phyloP scores from a whole-genome alignment of 2,329 filamentous ascomycete species.

The Cladorrhinum sp. region DNA sequence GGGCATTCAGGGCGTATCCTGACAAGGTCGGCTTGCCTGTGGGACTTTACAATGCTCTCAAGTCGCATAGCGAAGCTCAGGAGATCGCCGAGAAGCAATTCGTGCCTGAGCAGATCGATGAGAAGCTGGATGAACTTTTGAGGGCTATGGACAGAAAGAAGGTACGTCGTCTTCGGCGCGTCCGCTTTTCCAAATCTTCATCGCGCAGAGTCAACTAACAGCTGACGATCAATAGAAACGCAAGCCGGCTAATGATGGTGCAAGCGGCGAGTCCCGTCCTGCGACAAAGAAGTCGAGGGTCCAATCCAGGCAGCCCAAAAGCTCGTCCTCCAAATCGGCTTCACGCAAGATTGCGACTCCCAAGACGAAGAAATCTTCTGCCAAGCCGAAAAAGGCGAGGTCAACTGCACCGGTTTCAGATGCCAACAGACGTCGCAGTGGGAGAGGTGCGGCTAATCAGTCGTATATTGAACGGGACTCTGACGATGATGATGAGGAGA shows the following conservation, averaged over 20 bases:
- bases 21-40: slow-evolving; percentile 77
- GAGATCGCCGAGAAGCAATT: slow-evolving; percentile 84
- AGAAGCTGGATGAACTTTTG: slow-evolving; percentile 68
- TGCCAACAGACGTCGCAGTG: slow-evolving; percentile 54
- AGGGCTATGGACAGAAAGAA: slow-evolving; percentile 70
- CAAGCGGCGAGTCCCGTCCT: slow-evolving; percentile 42
- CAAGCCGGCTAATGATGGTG: slow-evolving; percentile 49
- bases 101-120: slow-evolving; percentile 72
- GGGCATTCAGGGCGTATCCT: slow-evolving; percentile 80
- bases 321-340: slow-evolving; percentile 9
- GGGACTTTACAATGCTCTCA: slow-evolving; percentile 72
- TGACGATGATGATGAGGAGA: slow-evolving; percentile 58
- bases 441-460: slow-evolving; percentile 45
- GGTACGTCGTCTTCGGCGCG: slow-evolving; percentile 37
- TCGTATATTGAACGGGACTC: slow-evolving; percentile 58
- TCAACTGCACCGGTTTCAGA: slow-evolving; percentile 32
- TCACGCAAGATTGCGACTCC: slow-evolving; percentile 26
- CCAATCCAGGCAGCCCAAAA: slow-evolving; percentile 34
- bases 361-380: slow-evolving; percentile 35
- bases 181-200: not conserved
- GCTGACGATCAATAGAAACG: slow-evolving; percentile 46
- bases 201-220: not conserved
- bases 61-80: slow-evolving; percentile 74
- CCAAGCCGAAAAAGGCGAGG: slow-evolving; percentile 31
- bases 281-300: slow-evolving; percentile 40